Evolutionary conservation across 2,329 filamentous ascomycete genomes (phyloP), one percentile per base, ranked within the genome.

Genomic region (Aureobasidium zeae): DNA sequence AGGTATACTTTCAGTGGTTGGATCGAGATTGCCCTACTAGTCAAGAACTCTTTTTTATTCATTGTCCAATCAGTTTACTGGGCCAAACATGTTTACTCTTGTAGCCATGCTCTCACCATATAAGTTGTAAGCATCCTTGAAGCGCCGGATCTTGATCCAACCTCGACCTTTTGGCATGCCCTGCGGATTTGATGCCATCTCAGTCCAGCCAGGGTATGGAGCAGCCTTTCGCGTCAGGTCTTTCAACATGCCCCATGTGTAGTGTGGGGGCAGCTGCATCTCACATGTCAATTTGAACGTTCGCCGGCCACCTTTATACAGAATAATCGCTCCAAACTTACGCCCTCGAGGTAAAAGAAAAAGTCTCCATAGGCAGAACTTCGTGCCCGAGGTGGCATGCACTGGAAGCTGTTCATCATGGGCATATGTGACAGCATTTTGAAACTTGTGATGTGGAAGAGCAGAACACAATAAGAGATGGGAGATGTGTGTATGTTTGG

Each of bases 191-290:
- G 33, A 37, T 25, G 31, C 45, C 45, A 38, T 44, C 13, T 47
- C 37, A 2, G 45, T 42, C 45, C 45, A 47, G 9, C 45, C 37
- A 11, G 31, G 31, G 9, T 31, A 19, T 5, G 45, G 37, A 10
- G 37, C 45, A 15, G 19, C 38, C 15, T 33, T 44, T n/a, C 45
- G 19, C 9, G 45, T 38, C 5, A 47, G 16, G 13, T 47, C 45
- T 28, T 44, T 43, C 30, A 47, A 21, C 31, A 43, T 37, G 5
- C 38, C 22, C 45, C 45, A 47, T 17, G 45, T 47, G 17, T 43
- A 47, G 25, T 47, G 30, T 5, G 37, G 20, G 6, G 45, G 45
- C 6, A 47, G 33, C 45, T 47, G 32, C n/a, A 8, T 9, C 15
- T 6, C 12, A 6, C 3, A 11, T 34, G n/a, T n/a, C n/a, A n/a